Percentiles rank a stretch among this genome's conserved stretches.
These are phyloP conservation scores for Cryptosporidium sp. DNA, from an alignment of 169 alveolate species.

Conservation along the genomic window DNA sequence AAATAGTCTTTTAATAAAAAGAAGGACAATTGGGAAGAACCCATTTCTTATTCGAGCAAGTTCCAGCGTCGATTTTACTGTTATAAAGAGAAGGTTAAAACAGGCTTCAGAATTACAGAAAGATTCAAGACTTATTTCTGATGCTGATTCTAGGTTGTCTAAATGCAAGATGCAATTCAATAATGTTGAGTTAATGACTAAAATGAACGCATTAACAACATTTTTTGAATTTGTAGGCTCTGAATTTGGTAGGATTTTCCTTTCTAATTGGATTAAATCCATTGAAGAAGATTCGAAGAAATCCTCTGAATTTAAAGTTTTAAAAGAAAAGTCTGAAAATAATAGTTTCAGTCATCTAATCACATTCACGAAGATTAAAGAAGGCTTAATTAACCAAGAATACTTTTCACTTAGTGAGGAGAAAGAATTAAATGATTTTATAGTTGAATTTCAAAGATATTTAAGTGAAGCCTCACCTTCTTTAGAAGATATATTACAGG, in stretches of 20 bases:
- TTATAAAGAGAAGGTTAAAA: neutral
- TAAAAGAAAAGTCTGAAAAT: neutral
- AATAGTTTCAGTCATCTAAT: neutral
- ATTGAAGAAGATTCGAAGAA: neutral
- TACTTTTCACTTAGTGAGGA: neutral
- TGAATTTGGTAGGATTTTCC: neutral
- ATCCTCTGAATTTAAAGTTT: neutral
- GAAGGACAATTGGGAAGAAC: conserved; percentile 24
- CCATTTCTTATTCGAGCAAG: conserved; percentile 38
- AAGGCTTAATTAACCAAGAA: neutral
- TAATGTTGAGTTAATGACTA: neutral
- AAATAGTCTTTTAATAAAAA: conserved; percentile 36
- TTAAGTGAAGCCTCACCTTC: neutral
- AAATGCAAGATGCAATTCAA: neutral
- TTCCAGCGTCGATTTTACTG: neutral
- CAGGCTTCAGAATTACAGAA: conserved; percentile 19
- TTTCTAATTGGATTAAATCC: conserved; percentile 1
- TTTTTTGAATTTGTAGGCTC: neutral
- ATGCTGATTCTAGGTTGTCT: conserved; percentile 46
- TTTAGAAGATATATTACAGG: conserved; percentile 10
- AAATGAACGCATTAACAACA: neutral
- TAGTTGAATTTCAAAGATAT: neutral
- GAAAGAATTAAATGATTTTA: neutral
- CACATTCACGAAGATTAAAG: neutral
- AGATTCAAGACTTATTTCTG: conserved; percentile 33